Evolutionary conservation across 495 filamentous ascomycete species (phyloP).

Genomic region (Astrothelium subdiscretum): DNA sequence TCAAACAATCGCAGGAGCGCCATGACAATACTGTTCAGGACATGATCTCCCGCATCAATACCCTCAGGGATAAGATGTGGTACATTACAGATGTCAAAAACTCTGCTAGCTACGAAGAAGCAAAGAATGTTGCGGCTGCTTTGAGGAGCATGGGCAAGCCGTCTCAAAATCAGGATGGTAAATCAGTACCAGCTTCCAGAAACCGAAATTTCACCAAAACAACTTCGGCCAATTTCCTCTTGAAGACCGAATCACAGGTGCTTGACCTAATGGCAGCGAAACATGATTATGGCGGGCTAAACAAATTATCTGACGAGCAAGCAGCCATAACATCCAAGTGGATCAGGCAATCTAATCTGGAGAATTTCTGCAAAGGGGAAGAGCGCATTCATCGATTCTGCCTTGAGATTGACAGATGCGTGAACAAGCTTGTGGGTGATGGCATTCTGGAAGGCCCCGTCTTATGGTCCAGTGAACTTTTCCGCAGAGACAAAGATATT

Average conservation of each 20-base stretch:
- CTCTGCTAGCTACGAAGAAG: conserved; percentile 81
- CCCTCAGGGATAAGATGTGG: conserved; percentile 93
- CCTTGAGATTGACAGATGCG: conserved; percentile 77
- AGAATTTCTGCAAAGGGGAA: conserved; percentile 92
- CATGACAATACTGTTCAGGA: conserved; percentile 52
- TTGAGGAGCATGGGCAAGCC: conserved; percentile 83
- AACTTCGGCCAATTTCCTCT: conserved; percentile 56
- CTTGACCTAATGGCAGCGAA: conserved; percentile 77
- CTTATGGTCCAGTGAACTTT: conserved; percentile 85
- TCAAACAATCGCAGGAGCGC: conserved; percentile 60
- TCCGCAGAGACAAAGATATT: conserved; percentile 60
- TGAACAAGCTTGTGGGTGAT: conserved; percentile 77
- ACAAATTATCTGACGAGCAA: conserved; percentile 95
- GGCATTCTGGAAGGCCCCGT: conserved; percentile 80
- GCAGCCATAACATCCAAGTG: conserved; percentile 76
- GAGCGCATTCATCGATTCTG: conserved; percentile 92
- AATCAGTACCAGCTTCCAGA: conserved; percentile 9
- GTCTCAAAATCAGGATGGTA: conserved; percentile 29
- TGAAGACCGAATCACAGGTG: conserved; percentile 75
- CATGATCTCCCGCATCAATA: conserved; percentile 55
- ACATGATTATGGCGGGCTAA: conserved; percentile 75
- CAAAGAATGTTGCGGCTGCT: conserved; percentile 72
- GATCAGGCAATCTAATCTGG: conserved; percentile 68
- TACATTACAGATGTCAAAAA: conserved; percentile 94
- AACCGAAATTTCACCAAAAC: conserved; percentile 35